These are phyloP conservation scores for Claviceps purpurea DNA, from an alignment of 2,329 filamentous ascomycete genomes.

Conservation along the genomic window DNA sequence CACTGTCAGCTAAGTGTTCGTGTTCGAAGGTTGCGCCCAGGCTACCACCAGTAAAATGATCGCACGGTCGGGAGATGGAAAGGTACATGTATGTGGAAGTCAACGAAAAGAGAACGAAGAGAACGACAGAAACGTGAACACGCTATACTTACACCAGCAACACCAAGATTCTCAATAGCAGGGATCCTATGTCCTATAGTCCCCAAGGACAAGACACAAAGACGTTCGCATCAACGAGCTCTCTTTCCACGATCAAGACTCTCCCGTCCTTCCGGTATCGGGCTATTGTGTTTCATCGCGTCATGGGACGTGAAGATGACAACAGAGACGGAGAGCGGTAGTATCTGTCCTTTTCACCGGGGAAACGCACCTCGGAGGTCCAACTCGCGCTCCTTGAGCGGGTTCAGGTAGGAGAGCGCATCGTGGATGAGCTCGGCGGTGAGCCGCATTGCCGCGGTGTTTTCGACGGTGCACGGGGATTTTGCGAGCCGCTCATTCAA, in stretches of 20 bases:
- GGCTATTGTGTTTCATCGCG: background rate
- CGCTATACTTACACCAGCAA: slow-evolving; percentile 59
- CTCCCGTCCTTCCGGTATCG: slow-evolving; percentile 6
- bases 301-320: background rate
- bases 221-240: slow-evolving; percentile 72
- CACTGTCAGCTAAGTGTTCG: no score
- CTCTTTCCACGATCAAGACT: slow-evolving; percentile 34
- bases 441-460: slow-evolving; percentile 59
- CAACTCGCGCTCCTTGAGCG: slow-evolving; percentile 95
- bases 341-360: slow-evolving; percentile 76
- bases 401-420: slow-evolving; percentile 96
- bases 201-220: slow-evolving; percentile 17
- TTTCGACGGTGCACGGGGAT: no score
- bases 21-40: no score
- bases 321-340: slow-evolving; percentile 42
- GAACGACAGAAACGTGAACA: background rate
- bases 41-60: no score
- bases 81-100: background rate
- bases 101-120: background rate
- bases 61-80: background rate
- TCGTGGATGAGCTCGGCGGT: slow-evolving; percentile 87
- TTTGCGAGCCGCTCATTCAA: no score
- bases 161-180: slow-evolving; percentile 92
- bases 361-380: slow-evolving; percentile 89
- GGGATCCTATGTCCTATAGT: slow-evolving; percentile 92